Base-by-base conservation (phyloP, 2,329 filamentous ascomycete species). In the Apiospora kogelbergensis region DNA sequence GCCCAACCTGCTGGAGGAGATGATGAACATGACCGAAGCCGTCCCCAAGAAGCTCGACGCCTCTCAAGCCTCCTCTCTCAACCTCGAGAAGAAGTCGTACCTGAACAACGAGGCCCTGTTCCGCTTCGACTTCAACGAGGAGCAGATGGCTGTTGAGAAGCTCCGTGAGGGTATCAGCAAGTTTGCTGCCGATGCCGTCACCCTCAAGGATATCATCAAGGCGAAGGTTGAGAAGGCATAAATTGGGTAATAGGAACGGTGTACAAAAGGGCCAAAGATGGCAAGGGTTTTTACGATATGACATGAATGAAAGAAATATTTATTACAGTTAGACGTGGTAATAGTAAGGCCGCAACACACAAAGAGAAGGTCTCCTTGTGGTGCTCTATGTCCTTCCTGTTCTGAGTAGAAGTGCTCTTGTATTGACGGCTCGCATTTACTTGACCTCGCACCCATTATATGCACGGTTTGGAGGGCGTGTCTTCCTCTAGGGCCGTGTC, bases 61-160 rank as follows among this genome's bases (percentile, higher is more conserved):
- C 66, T 80, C 88, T 64, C 79, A 81, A 69, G 94, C 95, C 71
- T 71, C 82, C 74, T 81, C 84, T 69, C 88, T 96, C 74, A 83
- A 96, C 83, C 89, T 99, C 75, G 84, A 92, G 86, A 97, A 94
- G 93, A 93, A 93, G 88, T 86, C 85, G 69, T 99, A 97, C 89
- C 91, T 99, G 84, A 89, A 91, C 80, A 87, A 96, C 84, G 96
- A 99, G 89, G 78, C 94, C 67, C 79, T 84, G 65, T 99, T 98
- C 95, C 94, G 96, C 82, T 99, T 98, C 88, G 93, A 95, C 85
- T 97, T 99, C 91, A 99, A 99, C 89, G 96, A 99, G 89, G 94
- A 99, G 80, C 92, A 95, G 83, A 99, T 99, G 96, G 96, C 93
- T 73, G 94, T 97, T 75, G 95, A 98, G 91, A 99, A 99, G 92